A percentile compares a stretch with the other conserved stretches of the same genome.
Conservation (phyloP, 202 grass and related monocot genomes). For the Schoenoplectus tabernaemontani region DNA sequence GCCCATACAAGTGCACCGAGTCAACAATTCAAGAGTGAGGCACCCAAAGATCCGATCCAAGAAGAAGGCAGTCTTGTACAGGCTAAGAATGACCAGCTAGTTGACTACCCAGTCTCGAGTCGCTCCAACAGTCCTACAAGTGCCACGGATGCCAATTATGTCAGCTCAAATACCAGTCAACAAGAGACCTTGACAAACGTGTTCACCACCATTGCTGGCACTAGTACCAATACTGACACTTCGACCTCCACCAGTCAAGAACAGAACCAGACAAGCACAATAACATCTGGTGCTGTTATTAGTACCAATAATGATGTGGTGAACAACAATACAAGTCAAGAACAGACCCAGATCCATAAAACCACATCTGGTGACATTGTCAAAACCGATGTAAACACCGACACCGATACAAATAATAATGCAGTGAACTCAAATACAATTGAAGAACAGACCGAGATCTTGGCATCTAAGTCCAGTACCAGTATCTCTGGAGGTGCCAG, state of each 20-base stretch:
- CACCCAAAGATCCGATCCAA: not conserved
- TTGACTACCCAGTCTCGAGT: not conserved
- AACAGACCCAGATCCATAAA: not conserved
- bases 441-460: not conserved
- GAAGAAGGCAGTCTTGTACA: not conserved
- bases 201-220: not conserved
- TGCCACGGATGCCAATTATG: not conserved
- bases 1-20: not conserved
- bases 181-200: not conserved
- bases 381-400: not conserved
- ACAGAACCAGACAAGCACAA: not conserved
- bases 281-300: not conserved
- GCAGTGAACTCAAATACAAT: not conserved
- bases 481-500: not conserved
- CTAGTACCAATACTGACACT: not conserved
- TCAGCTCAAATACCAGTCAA: not conserved
- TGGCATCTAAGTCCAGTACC: not conserved
- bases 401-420: not conserved
- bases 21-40: not conserved
- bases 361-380: not conserved
- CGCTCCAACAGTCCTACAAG: not conserved
- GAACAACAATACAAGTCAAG: not conserved
- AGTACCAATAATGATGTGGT: not conserved
- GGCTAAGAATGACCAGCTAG: not conserved
- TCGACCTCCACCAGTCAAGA: too few species aligned